phyloP scores from a whole-genome alignment of 1,139 yeast species.

The Yamadazyma triangularis region DNA sequence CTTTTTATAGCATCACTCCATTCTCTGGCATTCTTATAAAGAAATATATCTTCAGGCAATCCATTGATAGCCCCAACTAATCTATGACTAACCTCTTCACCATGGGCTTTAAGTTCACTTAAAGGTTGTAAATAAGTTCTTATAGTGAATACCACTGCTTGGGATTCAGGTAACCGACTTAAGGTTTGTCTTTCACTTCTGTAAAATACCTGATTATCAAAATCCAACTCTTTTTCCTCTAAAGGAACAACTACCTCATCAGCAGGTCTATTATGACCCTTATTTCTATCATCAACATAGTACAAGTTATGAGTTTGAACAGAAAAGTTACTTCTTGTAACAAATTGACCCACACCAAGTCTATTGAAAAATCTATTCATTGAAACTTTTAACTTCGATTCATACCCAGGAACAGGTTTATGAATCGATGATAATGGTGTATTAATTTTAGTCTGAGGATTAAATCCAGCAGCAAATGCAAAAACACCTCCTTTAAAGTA shows the following conservation, averaged over 20 bases:
- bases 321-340: constrained; percentile 59
- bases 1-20: constrained; percentile 37
- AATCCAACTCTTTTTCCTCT: constrained; percentile 42
- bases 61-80: constrained; percentile 38
- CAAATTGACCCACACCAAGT: constrained; percentile 47
- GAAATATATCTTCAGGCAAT: constrained; percentile 34
- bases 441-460: constrained; percentile 54
- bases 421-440: constrained; percentile 53
- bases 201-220: constrained; percentile 48
- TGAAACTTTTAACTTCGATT: constrained; percentile 46
- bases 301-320: constrained; percentile 51
- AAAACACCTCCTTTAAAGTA: constrained; percentile 60
- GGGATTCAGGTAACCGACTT: constrained; percentile 52
- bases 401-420: constrained; percentile 61
- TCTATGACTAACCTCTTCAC: constrained; percentile 36
- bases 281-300: constrained; percentile 50
- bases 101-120: constrained; percentile 48
- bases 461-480: constrained; percentile 74
- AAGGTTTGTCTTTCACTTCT: constrained; percentile 62
- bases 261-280: constrained; percentile 38
- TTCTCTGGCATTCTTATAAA: constrained; percentile 34
- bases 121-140: constrained; percentile 67
- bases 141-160: constrained; percentile 54
- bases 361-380: constrained; percentile 61
- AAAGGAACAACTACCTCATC: constrained; percentile 22